phyloP scores from a whole-genome alignment of 2,329 filamentous ascomycete species.

The Sporothrix dimorphospora region DNA sequence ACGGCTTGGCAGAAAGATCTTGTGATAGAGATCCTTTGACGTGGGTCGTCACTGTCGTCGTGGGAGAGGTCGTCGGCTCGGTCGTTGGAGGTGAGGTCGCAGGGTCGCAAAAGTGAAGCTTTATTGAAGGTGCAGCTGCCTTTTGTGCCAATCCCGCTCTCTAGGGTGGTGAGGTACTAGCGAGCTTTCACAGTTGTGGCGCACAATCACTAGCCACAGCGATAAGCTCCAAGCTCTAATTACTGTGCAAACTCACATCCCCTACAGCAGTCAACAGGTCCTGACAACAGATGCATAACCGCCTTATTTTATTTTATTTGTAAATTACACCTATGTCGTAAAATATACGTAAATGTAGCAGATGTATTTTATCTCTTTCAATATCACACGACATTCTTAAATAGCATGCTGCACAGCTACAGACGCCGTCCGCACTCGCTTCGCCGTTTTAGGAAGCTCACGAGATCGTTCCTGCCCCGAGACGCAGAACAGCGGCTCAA shows the following conservation, averaged over 20 bases:
- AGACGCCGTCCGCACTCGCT: not conserved
- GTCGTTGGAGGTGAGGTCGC: not conserved
- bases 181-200: slow-evolving; percentile 5
- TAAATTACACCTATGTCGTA: too few relatives aligned
- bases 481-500: slow-evolving; percentile 2
- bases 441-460: not conserved
- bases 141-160: slow-evolving; percentile 2
- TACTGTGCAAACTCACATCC: not conserved
- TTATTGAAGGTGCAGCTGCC: slow-evolving; percentile 14
- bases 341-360: too few relatives aligned
- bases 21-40: not conserved
- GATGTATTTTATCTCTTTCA: too few relatives aligned
- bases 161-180: not conserved
- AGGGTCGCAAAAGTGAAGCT: not conserved
- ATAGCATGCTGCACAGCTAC: not conserved
- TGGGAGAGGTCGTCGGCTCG: not conserved
- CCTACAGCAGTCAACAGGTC: not conserved
- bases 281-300: not conserved
- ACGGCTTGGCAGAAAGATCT: not conserved
- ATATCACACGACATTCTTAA: not conserved
- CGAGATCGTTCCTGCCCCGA: not conserved
- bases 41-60: not conserved
- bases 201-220: slow-evolving; percentile 24
- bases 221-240: not conserved
- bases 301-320: too few relatives aligned